These are phyloP conservation scores for Selaginella tamariscina DNA, from an alignment of 75 land plant species.

Conservation along the genomic window DNA sequence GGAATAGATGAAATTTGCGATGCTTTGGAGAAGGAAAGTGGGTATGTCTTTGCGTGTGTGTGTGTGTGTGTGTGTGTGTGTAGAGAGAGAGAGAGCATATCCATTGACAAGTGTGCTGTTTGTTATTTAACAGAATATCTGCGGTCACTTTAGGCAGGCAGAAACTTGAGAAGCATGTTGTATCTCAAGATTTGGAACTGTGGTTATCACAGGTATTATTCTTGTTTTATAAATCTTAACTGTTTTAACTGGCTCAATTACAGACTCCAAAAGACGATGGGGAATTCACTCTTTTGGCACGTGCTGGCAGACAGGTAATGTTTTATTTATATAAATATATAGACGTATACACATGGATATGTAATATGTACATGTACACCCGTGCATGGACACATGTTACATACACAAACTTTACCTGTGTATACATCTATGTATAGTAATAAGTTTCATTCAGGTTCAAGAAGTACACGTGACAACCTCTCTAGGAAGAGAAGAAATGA, in stretches of 20 bases:
- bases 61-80: too few species aligned
- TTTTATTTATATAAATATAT: slow-evolving; percentile 1
- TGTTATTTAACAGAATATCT: slow-evolving; percentile 36
- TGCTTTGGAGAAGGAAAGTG: slow-evolving; percentile 67
- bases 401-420: background rate
- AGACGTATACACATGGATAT: background rate
- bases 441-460: slow-evolving; percentile 49
- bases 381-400: slow-evolving; percentile 3
- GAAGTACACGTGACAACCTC: slow-evolving; percentile 72
- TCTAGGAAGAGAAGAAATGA: slow-evolving; percentile 75
- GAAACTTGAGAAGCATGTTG: slow-evolving; percentile 84
- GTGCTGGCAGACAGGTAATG: slow-evolving; percentile 91
- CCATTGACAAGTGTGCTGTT: too few species aligned
- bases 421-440: background rate
- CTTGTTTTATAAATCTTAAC: background rate
- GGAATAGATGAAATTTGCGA: slow-evolving; percentile 61
- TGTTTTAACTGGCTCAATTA: slow-evolving; percentile 1
- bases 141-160: slow-evolving; percentile 56
- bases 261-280: slow-evolving; percentile 61
- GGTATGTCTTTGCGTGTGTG: slow-evolving; percentile 47
- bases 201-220: slow-evolving; percentile 88
- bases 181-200: slow-evolving; percentile 88
- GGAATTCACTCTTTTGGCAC: slow-evolving; percentile 68
- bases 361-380: background rate
- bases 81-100: too few species aligned